Percentiles rank a stretch among this genome's conserved stretches.
Conservation (phyloP, 768 basidiomycete genomes). For the Sarcodon aspratus region DNA sequence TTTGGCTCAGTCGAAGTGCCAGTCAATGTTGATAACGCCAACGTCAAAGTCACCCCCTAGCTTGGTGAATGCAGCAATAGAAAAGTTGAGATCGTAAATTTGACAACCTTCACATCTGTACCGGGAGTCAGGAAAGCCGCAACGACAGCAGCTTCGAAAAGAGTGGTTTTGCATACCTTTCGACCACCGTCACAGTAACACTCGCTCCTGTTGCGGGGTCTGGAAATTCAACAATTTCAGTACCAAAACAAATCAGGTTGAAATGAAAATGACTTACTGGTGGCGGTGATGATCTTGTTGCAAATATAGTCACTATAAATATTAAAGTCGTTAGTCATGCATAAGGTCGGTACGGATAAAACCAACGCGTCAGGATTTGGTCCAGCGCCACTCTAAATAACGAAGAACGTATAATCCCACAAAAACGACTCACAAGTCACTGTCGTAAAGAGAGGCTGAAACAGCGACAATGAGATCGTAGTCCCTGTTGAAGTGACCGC, state of each 20-base stretch:
- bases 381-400: too few species aligned
- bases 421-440: slow-evolving; percentile 17
- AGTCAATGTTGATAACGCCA: too few species aligned
- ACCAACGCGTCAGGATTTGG: too few species aligned
- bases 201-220: slow-evolving; percentile 10
- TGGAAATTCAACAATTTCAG: background rate
- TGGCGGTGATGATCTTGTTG: slow-evolving; percentile 13
- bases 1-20: too few species aligned
- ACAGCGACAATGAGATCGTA: slow-evolving; percentile 28
- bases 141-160: too few species aligned
- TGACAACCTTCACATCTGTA: slow-evolving; percentile 6
- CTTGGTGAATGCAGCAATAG: too few species aligned
- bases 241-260: background rate
- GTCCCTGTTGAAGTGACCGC: slow-evolving; percentile 20
- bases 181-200: slow-evolving; percentile 17
- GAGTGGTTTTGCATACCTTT: slow-evolving; percentile 11
- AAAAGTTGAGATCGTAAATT: too few species aligned
- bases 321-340: too few species aligned
- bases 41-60: too few species aligned
- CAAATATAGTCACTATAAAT: slow-evolving; percentile 21
- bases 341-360: slow-evolving; percentile 5
- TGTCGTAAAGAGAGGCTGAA: slow-evolving; percentile 20
- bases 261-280: slow-evolving; percentile 4
- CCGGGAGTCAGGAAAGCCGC: too few species aligned
- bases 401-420: too few species aligned